Evolutionary conservation across 2,329 filamentous ascomycete genomes (phyloP), one percentile per base, ranked within the genome.

Genomic region (Chaetomium sp.): DNA sequence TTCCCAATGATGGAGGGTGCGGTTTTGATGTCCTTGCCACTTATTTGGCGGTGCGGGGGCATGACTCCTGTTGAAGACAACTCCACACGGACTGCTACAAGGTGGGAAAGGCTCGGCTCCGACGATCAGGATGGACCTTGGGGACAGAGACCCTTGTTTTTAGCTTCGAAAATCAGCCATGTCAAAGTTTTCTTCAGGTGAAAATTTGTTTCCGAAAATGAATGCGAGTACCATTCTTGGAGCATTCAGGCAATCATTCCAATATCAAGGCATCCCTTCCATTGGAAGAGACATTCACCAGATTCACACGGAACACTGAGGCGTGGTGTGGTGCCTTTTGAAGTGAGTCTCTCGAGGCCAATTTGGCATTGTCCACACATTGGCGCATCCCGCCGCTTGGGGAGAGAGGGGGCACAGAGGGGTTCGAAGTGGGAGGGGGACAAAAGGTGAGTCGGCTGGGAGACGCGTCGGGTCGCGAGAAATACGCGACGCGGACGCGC

Each of bases 381-480:
- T 27, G 19, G 19, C 19, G 19, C 19, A 27, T 27, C 19, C 19
- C 19, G 19, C 19, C 19, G 19, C 19, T 27, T 27, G 19, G 6
- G 40, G 40, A 1, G 10, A 42, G 11, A n/a, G 8, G 44, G 37
- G 12, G 37, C n/a, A 44, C 19, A 11, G 27, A 52, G 5, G 35
- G 19, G 19, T 27, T 27, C 19, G 19, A 27, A 27, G 19, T 27
- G 19, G 19, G 19, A 27, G 19, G 19, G 19, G 19, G 19, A 27
- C 19, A 52, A 42, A 37, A 9, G 34, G 45, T 32, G 9, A 4
- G 56, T 12, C 3, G 36, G 45, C 35, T 52, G 44, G 38, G 48
- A 57, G 52, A 61, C 60, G 62, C 61, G 62, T 60, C 58, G 42
- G 37, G 37, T 52, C 61, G 54, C 61, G 54, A 57, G 42, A 55